phyloP scores from a whole-genome alignment of 1,284 basidiomycete species.

The Puccinia triticina region DNA sequence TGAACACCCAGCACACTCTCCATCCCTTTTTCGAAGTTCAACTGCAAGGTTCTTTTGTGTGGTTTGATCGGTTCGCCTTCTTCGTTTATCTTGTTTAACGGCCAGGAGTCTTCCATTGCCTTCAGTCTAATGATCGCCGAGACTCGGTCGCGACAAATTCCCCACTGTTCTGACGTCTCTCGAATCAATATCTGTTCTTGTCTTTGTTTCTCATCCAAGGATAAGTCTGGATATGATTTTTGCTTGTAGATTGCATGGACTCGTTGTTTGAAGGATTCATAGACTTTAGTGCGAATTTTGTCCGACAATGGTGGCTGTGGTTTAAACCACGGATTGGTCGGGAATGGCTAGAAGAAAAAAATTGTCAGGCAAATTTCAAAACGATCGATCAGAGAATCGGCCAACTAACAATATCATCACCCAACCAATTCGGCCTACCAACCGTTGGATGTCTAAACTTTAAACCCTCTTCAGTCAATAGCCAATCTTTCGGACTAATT shows the following conservation, averaged over 20 bases:
- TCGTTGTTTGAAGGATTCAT: slow-evolving; percentile 61
- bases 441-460: slow-evolving; percentile 54
- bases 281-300: slow-evolving; percentile 62
- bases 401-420: slow-evolving; percentile 54
- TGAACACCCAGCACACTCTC: slow-evolving; percentile 38
- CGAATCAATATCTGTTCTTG: slow-evolving; percentile 58
- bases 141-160: slow-evolving; percentile 73
- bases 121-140: slow-evolving; percentile 78
- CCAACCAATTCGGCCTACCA: slow-evolving; percentile 55
- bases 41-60: slow-evolving; percentile 32
- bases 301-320: slow-evolving; percentile 76
- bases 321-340: slow-evolving; percentile 75
- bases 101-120: slow-evolving; percentile 71
- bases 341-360: slow-evolving; percentile 67
- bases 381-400: neutral
- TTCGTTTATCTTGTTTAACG: slow-evolving; percentile 14
- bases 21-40: slow-evolving; percentile 51
- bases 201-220: slow-evolving; percentile 33
- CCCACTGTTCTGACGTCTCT: slow-evolving; percentile 69
- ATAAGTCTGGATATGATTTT: neutral
- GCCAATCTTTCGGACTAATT: slow-evolving; percentile 36
- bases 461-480: slow-evolving; percentile 52
- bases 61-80: slow-evolving; percentile 11
- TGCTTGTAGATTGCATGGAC: slow-evolving; percentile 21
- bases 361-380: neutral